Evolutionary conservation across 805 yeast genomes (phyloP).

Genomic region (Ogataea zsoltii): DNA sequence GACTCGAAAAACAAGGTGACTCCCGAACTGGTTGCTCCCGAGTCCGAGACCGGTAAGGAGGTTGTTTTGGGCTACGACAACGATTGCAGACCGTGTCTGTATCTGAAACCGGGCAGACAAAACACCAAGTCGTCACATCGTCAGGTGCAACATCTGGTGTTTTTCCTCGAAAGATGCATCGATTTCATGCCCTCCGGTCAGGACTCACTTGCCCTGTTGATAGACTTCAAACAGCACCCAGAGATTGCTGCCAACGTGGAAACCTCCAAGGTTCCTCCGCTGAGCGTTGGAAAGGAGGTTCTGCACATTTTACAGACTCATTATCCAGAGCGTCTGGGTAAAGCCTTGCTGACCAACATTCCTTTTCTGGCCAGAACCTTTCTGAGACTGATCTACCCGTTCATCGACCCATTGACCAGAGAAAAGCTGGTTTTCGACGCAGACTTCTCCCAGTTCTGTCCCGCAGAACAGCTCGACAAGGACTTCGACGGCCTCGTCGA

Average conservation of each 20-base stretch:
- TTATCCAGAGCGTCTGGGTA: conserved; percentile 95
- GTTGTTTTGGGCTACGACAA: conserved; percentile 89
- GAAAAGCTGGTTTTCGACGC: conserved; percentile 91
- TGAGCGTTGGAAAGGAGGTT: conserved; percentile 87
- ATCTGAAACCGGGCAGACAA: conserved; percentile 92
- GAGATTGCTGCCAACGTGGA: conserved; percentile 48
- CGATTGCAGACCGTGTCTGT: conserved; percentile 87
- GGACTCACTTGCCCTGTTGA: conserved; percentile 85
- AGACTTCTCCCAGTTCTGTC: conserved; percentile 83
- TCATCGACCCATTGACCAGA: conserved; percentile 92
- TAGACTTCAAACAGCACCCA: conserved; percentile 87
- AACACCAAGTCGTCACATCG: conserved; percentile 87
- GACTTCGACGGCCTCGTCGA: conserved; percentile 85
- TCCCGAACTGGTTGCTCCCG: conserved; percentile 55
- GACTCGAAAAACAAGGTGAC: conserved; percentile 51
- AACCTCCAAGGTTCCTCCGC: conserved; percentile 80
- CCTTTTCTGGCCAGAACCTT: conserved; percentile 95
- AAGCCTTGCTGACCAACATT: conserved; percentile 86
- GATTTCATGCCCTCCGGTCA: conserved; percentile 97
- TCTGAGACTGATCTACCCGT: conserved; percentile 87
- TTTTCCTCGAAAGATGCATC: conserved; percentile 86
- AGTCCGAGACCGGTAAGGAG: conserved; percentile 91
- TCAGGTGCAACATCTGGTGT: conserved; percentile 96
- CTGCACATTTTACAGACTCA: conserved; percentile 93
- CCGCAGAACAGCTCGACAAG: conserved; percentile 75